These are phyloP conservation scores for Pochonia chlamydosporia DNA, from an alignment of 2,329 filamentous ascomycete genomes.

Conservation along the genomic window DNA sequence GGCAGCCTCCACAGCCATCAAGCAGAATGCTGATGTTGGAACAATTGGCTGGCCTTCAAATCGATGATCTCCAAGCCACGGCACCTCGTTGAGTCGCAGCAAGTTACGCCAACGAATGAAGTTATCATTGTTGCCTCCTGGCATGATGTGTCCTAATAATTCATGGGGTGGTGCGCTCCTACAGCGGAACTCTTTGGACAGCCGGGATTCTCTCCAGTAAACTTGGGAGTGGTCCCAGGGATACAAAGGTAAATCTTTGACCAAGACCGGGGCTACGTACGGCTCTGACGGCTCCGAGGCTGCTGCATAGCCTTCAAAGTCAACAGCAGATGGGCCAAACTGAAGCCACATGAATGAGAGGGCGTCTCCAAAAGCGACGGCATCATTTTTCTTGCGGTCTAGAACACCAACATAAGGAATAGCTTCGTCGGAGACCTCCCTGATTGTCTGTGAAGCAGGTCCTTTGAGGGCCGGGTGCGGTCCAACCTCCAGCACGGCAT, in stretches of 20 bases:
- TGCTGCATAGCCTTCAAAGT: too few relatives aligned
- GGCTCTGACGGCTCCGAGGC: too few relatives aligned
- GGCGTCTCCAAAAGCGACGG: too few relatives aligned
- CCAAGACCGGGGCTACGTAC: too few relatives aligned
- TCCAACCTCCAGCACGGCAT: slow-evolving; percentile 24
- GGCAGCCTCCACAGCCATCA: neutral
- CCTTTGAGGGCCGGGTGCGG: slow-evolving; percentile 35
- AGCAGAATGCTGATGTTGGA: slow-evolving; percentile 30
- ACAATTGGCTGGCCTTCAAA: slow-evolving; percentile 23
- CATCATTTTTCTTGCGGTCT: too few relatives aligned
- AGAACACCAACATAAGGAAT: too few relatives aligned
- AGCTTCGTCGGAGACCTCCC: too few relatives aligned
- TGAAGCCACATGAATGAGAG: too few relatives aligned
- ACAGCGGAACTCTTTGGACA: neutral
- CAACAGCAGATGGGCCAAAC: too few relatives aligned
- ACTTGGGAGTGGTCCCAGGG: neutral
- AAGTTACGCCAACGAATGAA: slow-evolving; percentile 14
- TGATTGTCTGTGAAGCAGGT: too few relatives aligned
- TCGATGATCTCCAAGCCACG: slow-evolving; percentile 26
- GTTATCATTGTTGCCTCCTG: neutral
- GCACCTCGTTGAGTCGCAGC: slow-evolving; percentile 13
- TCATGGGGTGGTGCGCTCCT: neutral
- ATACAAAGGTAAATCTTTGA: neutral
- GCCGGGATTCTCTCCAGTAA: neutral
- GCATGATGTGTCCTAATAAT: neutral